These are phyloP conservation scores for Talaromyces amestolkiae DNA, from an alignment of 2,329 filamentous ascomycete species.

Conservation along the genomic window DNA sequence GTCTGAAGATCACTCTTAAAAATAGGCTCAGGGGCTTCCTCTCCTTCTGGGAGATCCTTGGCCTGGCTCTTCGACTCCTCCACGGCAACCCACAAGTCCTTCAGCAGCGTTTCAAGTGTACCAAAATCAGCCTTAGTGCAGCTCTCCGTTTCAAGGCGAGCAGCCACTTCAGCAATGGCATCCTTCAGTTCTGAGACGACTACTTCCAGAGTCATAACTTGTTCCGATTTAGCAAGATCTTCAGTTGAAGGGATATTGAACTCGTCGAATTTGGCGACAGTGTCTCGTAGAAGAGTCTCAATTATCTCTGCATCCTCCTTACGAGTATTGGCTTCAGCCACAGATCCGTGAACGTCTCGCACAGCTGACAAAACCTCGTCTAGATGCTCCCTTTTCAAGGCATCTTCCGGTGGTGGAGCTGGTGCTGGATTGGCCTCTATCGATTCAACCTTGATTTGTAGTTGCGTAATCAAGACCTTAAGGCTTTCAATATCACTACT, in stretches of 20 bases:
- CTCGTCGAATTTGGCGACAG: slow-evolving; percentile 83
- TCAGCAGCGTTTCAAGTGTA: slow-evolving; percentile 72
- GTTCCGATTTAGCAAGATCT: slow-evolving; percentile 62
- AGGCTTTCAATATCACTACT: slow-evolving; percentile 79
- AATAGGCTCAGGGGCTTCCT: slow-evolving; percentile 59
- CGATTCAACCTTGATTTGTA: slow-evolving; percentile 79
- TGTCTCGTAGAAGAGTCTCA: slow-evolving; percentile 84
- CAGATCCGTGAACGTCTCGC: slow-evolving; percentile 56
- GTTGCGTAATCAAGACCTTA: slow-evolving; percentile 76
- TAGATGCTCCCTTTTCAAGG: slow-evolving; percentile 48
- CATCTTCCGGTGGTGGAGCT: slow-evolving; percentile 39
- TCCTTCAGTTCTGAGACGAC: slow-evolving; percentile 75
- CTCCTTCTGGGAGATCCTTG: slow-evolving; percentile 40
- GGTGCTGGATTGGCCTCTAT: slow-evolving; percentile 55
- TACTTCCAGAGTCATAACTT: slow-evolving; percentile 62
- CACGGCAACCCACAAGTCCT: slow-evolving; percentile 70
- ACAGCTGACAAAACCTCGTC: slow-evolving; percentile 47
- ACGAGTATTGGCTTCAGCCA: slow-evolving; percentile 55
- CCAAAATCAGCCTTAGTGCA: slow-evolving; percentile 77
- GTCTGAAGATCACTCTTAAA: slow-evolving; percentile 80
- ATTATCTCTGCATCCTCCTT: slow-evolving; percentile 89
- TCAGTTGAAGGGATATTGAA: slow-evolving; percentile 64
- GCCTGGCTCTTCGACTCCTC: slow-evolving; percentile 63
- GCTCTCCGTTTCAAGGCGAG: slow-evolving; percentile 64
- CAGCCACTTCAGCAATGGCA: slow-evolving; percentile 63